Conservation (phyloP, 83 land plant species). For the Larix sibirica region DNA sequence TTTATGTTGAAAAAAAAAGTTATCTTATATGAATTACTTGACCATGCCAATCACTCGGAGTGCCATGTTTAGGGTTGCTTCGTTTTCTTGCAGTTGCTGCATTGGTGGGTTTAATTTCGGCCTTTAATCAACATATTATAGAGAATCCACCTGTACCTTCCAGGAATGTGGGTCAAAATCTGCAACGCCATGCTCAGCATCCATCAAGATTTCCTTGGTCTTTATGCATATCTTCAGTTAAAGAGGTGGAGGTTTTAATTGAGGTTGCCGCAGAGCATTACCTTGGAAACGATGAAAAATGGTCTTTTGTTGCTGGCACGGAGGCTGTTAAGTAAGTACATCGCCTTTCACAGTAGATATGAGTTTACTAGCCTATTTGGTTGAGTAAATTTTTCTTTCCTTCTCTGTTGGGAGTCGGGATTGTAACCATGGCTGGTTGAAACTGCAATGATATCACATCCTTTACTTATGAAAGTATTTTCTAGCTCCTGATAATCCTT, state of each 20-base stretch:
- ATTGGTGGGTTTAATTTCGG: slow-evolving; percentile 72
- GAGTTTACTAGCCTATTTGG: not conserved
- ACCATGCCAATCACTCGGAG: not conserved
- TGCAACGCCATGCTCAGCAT: slow-evolving; percentile 2
- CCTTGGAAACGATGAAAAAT: slow-evolving; percentile 78
- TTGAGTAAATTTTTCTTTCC: not conserved
- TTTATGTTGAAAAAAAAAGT: not conserved
- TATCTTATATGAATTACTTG: not conserved
- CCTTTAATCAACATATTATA: slow-evolving; percentile 85
- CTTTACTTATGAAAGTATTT: not conserved
- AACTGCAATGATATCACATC: not conserved
- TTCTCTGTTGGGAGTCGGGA: not conserved
- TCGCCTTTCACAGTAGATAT: not conserved
- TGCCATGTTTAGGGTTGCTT: not conserved
- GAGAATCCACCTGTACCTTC: slow-evolving; percentile 55
- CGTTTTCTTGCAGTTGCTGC: slow-evolving; percentile 63
- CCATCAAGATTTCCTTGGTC: slow-evolving; percentile 61
- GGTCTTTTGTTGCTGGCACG: slow-evolving; percentile 76
- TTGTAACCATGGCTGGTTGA: not conserved
- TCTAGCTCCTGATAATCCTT: not conserved
- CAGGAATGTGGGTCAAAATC: not conserved
- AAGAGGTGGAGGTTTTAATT: slow-evolving; percentile 80
- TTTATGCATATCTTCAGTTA: slow-evolving; percentile 68
- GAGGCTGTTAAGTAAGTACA: slow-evolving; percentile 85
- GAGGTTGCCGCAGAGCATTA: slow-evolving; percentile 82